phyloP scores from a whole-genome alignment of 495 filamentous ascomycete species.

The Apiosordaria backusii region DNA sequence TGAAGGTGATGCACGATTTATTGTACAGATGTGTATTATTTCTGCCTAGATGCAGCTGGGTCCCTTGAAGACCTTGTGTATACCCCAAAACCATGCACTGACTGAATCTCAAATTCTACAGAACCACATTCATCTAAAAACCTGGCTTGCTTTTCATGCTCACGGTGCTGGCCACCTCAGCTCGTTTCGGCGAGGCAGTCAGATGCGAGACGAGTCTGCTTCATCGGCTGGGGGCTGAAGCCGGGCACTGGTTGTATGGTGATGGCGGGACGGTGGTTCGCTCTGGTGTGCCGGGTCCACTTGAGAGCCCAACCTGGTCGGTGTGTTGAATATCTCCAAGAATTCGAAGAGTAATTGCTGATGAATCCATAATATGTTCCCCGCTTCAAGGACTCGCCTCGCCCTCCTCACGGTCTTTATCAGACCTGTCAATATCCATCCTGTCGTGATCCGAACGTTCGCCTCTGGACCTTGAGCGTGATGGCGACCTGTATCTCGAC shows the following conservation, averaged over 20 bases:
- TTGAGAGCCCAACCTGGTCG: too few species aligned
- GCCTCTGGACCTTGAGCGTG: conserved; percentile 9
- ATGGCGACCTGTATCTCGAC: conserved; percentile 13
- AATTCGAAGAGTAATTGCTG: neutral
- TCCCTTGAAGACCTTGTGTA: neutral
- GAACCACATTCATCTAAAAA: too few species aligned
- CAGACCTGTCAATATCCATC: conserved; percentile 38
- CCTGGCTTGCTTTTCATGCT: too few species aligned
- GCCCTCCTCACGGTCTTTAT: conserved; percentile 2
- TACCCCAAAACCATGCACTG: neutral
- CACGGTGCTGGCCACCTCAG: too few species aligned
- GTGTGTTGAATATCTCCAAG: too few species aligned
- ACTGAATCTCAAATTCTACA: too few species aligned
- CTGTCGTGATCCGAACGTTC: conserved; percentile 24
- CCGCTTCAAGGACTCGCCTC: conserved; percentile 12
- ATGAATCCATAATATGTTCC: neutral
- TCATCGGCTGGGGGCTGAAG: neutral
- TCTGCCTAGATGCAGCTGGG: neutral
- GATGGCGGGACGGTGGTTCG: neutral
- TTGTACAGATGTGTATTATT: neutral
- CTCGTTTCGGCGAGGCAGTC: neutral
- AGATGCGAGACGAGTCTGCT: neutral
- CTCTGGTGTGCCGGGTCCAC: neutral
- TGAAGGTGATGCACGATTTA: neutral
- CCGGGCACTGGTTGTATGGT: neutral